Evolutionary conservation across 1,284 basidiomycete genomes (phyloP), one percentile per base, ranked within the genome.

Genomic region (Cutaneotrichosporon sp.): DNA sequence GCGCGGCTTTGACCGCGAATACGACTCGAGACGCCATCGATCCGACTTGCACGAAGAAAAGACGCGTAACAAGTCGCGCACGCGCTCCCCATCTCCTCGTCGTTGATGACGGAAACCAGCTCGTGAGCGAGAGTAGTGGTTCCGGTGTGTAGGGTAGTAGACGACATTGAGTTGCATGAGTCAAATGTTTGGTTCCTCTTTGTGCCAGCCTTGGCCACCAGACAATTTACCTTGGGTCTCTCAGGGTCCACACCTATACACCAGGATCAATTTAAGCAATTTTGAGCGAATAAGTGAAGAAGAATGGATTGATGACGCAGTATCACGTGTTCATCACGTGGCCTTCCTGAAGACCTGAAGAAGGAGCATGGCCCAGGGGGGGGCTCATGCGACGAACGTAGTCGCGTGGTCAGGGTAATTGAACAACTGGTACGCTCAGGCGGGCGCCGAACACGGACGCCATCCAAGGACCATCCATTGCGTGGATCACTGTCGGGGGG

Each of bases 401-500:
- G 2, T 26, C 26, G 26, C 26, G 26, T 13, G 40, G 10, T 42
- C 14, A 42, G 40, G 40, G 16, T 13, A 13, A 36, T 5, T 36
- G 34, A 36, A 13, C 40, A 42, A 42, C 40, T 42, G 14, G 40
- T 6, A 16, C 40, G 16, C 14, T 13, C 40, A 36, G 36, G 40
- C 42, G 42, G 42, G 42, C 42, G 42, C 42, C 42, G 42, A 46
- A 46, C 42, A 46, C 42, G 42, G 42, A 46, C 18, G 18, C 40
- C 14, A 42, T 13, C 5, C 40, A 14, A 14, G 10, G 40, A 13
- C 11, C 34, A 16, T 42, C 14, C 16, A 18, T 42, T 42, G 16
- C 42, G 42, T 46, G 42, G 42, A 46, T 18, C 5, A n/a, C 6
- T 18, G 42, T 40, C 38, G 38, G 38, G 38, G 13, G 11, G n/a